A percentile compares a stretch with the other conserved stretches of the same genome.
These are phyloP conservation scores for Orychophragmus violaceus DNA, from an alignment of 345 rosid species.

Conservation along the genomic window DNA sequence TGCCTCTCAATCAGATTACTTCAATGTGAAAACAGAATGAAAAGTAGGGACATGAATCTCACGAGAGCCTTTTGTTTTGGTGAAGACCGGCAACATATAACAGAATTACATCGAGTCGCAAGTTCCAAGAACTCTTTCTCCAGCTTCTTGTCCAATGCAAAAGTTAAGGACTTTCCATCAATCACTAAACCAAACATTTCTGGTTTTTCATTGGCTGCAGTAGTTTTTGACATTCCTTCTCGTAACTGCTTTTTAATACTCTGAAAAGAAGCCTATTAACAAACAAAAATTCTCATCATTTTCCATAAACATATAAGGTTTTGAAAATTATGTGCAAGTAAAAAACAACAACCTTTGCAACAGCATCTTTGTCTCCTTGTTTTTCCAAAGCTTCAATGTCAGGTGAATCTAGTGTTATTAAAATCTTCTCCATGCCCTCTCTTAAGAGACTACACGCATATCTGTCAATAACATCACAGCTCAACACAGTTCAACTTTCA, in stretches of 20 bases:
- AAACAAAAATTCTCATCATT: neutral
- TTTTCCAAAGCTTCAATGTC: slow-evolving; percentile 58
- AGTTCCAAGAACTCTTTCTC: slow-evolving; percentile 53
- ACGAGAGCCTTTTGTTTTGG: slow-evolving; percentile 97
- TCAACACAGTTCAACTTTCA: neutral
- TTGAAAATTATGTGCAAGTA: neutral
- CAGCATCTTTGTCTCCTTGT: slow-evolving; percentile 48
- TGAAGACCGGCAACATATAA: slow-evolving; percentile 83
- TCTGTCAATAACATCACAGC: slow-evolving; percentile 35
- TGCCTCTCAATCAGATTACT: slow-evolving; percentile 39
- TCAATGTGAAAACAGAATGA: neutral
- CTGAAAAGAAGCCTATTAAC: slow-evolving; percentile 50
- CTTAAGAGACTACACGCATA: slow-evolving; percentile 79
- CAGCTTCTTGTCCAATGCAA: slow-evolving; percentile 46
- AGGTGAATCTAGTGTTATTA: slow-evolving; percentile 57
- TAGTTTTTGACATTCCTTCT: slow-evolving; percentile 37
- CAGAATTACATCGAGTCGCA: slow-evolving; percentile 57
- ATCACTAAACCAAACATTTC: slow-evolving; percentile 58
- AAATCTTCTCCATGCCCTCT: slow-evolving; percentile 60
- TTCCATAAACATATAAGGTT: neutral
- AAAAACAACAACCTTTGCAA: slow-evolving; percentile 40
- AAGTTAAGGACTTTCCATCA: slow-evolving; percentile 75
- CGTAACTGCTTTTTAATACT: slow-evolving; percentile 47
- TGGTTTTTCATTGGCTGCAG: slow-evolving; percentile 21
- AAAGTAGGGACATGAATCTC: slow-evolving; percentile 29